A percentile compares a stretch with the other conserved stretches of the same genome.
These are phyloP conservation scores for Xylariaceae sp. DNA, from an alignment of 2,329 filamentous ascomycete genomes.

Conservation along the genomic window DNA sequence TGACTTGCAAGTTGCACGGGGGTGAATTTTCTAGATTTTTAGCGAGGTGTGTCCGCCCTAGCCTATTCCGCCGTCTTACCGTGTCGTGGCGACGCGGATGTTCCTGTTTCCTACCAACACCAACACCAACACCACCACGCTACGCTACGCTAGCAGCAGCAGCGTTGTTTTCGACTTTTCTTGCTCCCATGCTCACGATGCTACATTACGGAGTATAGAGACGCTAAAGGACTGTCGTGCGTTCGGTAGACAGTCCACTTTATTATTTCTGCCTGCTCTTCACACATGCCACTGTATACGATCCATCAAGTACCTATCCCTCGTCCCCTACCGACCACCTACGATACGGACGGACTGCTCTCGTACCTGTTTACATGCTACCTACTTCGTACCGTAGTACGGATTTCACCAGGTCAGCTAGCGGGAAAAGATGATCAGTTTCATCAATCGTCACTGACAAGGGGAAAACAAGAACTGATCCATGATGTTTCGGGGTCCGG, in stretches of 20 bases:
- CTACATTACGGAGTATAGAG: neutral
- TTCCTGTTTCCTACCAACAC: neutral
- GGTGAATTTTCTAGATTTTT: neutral
- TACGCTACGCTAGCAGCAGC: neutral
- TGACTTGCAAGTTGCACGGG: too few species aligned
- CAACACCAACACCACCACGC: neutral
- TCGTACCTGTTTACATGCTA: too few species aligned
- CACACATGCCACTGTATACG: too few species aligned
- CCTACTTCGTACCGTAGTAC: too few species aligned
- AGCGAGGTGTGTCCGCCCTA: neutral
- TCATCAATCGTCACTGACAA: slow-evolving; percentile 8
- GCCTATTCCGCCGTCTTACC: neutral
- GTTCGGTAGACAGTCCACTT: too few species aligned
- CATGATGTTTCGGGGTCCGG: slow-evolving; percentile 10
- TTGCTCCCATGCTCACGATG: neutral
- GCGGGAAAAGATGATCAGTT: slow-evolving; percentile 6
- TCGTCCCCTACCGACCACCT: too few species aligned
- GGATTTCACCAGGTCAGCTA: neutral
- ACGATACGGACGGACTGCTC: too few species aligned
- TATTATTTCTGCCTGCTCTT: too few species aligned
- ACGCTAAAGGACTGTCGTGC: too few species aligned
- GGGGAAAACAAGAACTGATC: slow-evolving; percentile 4
- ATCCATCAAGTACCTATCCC: too few species aligned
- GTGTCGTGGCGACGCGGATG: neutral
- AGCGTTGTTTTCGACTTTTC: neutral